These are phyloP conservation scores for Eucalyptus regnans DNA, from an alignment of 345 rosid genomes.

Conservation along the genomic window DNA sequence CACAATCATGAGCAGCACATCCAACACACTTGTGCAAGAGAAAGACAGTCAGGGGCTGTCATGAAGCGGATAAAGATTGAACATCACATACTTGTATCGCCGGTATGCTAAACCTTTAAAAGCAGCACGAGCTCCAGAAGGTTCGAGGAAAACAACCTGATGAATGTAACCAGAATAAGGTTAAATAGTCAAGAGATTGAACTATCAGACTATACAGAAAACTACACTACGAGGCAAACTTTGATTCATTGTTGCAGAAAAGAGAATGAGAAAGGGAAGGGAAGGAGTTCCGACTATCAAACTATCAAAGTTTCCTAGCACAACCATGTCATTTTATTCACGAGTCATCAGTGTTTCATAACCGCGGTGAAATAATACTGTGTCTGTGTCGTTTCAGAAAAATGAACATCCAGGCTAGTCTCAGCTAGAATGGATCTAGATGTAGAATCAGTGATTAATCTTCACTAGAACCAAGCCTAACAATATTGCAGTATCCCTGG, in stretches of 20 bases:
- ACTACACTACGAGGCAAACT: not conserved
- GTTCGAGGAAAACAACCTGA: conserved; percentile 88
- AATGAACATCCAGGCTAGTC: not conserved
- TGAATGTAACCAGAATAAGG: not conserved
- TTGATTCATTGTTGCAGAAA: not conserved
- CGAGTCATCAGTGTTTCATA: not conserved
- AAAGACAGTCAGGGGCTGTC: not conserved
- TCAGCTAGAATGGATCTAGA: not conserved
- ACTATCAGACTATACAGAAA: not conserved
- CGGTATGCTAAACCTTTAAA: conserved; percentile 77
- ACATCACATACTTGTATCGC: conserved; percentile 66
- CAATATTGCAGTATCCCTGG: not conserved
- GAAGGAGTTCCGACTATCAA: not conserved
- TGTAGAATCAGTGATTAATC: not conserved
- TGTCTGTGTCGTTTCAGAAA: not conserved
- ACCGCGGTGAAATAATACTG: not conserved
- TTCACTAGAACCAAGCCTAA: not conserved
- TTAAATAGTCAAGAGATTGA: not conserved
- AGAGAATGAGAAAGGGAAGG: not conserved
- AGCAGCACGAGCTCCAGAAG: conserved; percentile 87
- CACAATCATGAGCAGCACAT: not conserved
- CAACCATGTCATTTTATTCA: not conserved
- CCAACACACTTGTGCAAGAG: not conserved
- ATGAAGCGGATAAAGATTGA: not conserved
- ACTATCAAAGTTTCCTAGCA: not conserved